Conservation (phyloP, 2,329 filamentous ascomycete genomes). For the Blastomyces gilchristii region DNA sequence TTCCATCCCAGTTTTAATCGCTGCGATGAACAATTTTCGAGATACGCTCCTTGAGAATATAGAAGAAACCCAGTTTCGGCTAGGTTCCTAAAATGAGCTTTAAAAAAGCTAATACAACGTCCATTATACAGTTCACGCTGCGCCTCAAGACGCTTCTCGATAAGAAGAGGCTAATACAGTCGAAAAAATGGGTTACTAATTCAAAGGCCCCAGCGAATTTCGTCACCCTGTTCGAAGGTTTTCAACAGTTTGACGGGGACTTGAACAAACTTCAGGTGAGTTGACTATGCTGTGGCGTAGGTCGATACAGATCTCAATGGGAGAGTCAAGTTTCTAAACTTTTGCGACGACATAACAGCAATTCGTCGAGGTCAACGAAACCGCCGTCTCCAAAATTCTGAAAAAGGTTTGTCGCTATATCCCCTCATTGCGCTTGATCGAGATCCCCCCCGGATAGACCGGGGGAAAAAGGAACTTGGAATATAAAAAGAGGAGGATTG, state of each 20-base stretch:
- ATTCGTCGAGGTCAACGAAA: conserved; percentile 97
- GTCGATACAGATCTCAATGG: background rate
- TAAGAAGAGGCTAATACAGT: conserved; percentile 86
- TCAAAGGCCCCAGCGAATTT: conserved; percentile 89
- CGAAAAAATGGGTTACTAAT: conserved; percentile 60
- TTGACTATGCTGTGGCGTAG: conserved; percentile 7
- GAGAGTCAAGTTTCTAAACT: background rate
- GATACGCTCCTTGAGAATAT: background rate
- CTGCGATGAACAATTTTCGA: background rate
- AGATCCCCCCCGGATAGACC: background rate
- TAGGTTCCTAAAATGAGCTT: background rate
- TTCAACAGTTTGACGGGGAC: conserved; percentile 93
- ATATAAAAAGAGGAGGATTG: background rate
- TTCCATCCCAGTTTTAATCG: background rate
- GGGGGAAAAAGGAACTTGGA: background rate
- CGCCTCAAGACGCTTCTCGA: conserved; percentile 85
- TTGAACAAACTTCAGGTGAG: conserved; percentile 76
- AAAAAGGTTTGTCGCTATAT: conserved; percentile 59
- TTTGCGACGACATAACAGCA: conserved; percentile 47
- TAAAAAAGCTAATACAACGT: background rate
- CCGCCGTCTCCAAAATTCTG: conserved; percentile 93
- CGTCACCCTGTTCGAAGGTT: conserved; percentile 88
- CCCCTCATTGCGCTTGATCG: conserved; percentile 8
- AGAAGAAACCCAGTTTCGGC: background rate
- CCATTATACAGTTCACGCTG: conserved; percentile 63